Percentiles rank a stretch among this genome's conserved stretches.
Conservation (phyloP, 2,329 filamentous ascomycete species). For the Cladosporium phlei region DNA sequence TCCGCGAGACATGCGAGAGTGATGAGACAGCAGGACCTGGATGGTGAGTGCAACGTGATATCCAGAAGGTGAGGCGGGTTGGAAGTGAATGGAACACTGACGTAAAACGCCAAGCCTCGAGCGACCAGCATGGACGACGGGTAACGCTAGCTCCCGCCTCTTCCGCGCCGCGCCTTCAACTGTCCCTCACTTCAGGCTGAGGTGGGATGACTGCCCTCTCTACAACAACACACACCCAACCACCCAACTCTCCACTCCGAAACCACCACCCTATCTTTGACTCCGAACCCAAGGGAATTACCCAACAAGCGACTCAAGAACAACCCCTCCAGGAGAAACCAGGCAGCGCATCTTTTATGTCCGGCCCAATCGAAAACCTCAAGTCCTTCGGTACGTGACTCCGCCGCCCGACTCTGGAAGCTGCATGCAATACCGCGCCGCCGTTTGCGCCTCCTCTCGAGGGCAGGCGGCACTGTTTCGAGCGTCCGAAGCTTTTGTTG, state of each 20-base stretch:
- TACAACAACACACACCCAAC: not conserved
- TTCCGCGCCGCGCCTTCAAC: too few species aligned
- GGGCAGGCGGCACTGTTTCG: not conserved
- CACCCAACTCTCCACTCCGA: constrained; percentile 4
- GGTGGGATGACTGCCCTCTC: not conserved
- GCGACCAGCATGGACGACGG: too few species aligned
- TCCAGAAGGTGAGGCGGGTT: too few species aligned
- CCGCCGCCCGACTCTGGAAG: not conserved
- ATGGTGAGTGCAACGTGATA: too few species aligned
- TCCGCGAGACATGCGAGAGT: too few species aligned
- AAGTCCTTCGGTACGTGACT: constrained; percentile 81
- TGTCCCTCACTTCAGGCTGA: too few species aligned
- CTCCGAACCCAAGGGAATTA: not conserved
- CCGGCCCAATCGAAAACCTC: constrained; percentile 82
- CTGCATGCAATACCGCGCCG: not conserved
- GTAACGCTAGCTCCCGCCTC: too few species aligned
- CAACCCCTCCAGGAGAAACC: constrained; percentile 7
- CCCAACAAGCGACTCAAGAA: constrained; percentile 5
- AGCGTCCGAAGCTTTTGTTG: not conserved
- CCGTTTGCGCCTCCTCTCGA: not conserved
- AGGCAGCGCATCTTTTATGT: constrained; percentile 63
- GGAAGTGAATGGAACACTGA: too few species aligned
- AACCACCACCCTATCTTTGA: not conserved
- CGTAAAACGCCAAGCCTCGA: too few species aligned
- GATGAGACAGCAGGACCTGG: too few species aligned